Evolutionary conservation across 1,284 basidiomycete genomes (phyloP).

Genomic region (Heliocybe sulcata): DNA sequence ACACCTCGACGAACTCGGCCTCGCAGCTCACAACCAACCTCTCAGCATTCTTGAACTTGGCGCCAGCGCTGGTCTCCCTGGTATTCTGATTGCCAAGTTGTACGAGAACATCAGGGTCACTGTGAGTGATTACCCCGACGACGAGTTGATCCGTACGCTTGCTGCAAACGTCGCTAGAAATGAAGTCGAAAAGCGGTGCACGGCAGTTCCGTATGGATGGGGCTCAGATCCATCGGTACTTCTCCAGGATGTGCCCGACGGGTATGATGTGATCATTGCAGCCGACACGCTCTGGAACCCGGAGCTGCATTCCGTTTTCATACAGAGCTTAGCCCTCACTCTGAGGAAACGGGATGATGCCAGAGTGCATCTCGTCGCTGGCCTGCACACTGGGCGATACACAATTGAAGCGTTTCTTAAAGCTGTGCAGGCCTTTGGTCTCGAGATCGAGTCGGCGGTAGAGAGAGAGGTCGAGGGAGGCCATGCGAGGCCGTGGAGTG

Average conservation of each 20-base stretch:
- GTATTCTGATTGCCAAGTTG: slow-evolving; percentile 51
- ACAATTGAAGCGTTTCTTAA: slow-evolving; percentile 55
- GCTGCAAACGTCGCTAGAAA: slow-evolving; percentile 50
- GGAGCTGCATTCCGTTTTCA: slow-evolving; percentile 44
- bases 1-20: slow-evolving; percentile 39
- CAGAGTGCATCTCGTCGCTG: slow-evolving; percentile 56
- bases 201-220: slow-evolving; percentile 52
- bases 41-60: slow-evolving; percentile 62
- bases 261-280: slow-evolving; percentile 61
- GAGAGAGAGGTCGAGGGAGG: slow-evolving; percentile 41
- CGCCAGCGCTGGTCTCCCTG: slow-evolving; percentile 65
- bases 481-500: slow-evolving; percentile 40
- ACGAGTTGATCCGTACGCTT: slow-evolving; percentile 48
- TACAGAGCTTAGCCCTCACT: slow-evolving; percentile 40
- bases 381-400: slow-evolving; percentile 68
- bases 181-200: slow-evolving; percentile 35
- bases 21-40: slow-evolving; percentile 17
- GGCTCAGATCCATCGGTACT: slow-evolving; percentile 40
- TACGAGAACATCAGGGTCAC: slow-evolving; percentile 36
- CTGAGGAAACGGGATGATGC: slow-evolving; percentile 35
- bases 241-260: slow-evolving; percentile 8
- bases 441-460: slow-evolving; percentile 36
- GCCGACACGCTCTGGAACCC: slow-evolving; percentile 75
- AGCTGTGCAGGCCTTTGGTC: slow-evolving; percentile 26
- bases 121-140: slow-evolving; percentile 67